These are phyloP conservation scores for Schizochytrium sp. DNA, from an alignment of 108 stramenopile species.

Conservation along the genomic window DNA sequence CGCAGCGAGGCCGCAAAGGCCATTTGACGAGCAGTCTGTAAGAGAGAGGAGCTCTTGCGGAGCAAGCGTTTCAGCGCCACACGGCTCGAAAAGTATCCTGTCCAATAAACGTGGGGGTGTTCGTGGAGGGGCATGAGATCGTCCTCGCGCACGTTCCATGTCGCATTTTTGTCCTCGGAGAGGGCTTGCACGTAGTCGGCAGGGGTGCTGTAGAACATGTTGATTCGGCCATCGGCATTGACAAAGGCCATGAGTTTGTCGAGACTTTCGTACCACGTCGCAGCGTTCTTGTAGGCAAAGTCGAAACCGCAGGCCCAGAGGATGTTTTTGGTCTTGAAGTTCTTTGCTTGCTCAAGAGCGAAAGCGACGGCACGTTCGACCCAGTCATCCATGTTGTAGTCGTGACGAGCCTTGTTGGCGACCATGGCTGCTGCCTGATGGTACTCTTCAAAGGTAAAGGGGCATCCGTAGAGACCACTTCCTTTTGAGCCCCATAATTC, in stretches of 20 bases:
- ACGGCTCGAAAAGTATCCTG: conserved; percentile 82
- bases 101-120: conserved; percentile 80
- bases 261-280: conserved; percentile 39
- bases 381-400: conserved; percentile 15
- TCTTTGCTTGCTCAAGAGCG: neutral
- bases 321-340: neutral
- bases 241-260: conserved; percentile 43
- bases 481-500: conserved; percentile 49
- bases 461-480: conserved; percentile 47
- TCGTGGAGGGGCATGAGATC: conserved; percentile 92
- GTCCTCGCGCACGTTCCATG: conserved; percentile 53
- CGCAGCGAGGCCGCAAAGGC: conserved; percentile 25
- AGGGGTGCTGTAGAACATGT: conserved; percentile 78
- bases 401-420: conserved; percentile 28
- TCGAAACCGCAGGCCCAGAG: conserved; percentile 24
- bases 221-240: conserved; percentile 51
- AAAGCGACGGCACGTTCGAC: neutral
- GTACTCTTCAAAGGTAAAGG: conserved; percentile 67
- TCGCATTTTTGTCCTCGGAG: conserved; percentile 20
- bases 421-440: conserved; percentile 43
- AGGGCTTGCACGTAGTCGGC: conserved; percentile 68
- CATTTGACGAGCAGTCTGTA: conserved; percentile 66
- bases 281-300: conserved; percentile 42
- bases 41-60: conserved; percentile 60
- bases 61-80: conserved; percentile 72